Base-by-base conservation (phyloP, 2,329 filamentous ascomycete species). In the Sclerotinia sclerotiorum region DNA sequence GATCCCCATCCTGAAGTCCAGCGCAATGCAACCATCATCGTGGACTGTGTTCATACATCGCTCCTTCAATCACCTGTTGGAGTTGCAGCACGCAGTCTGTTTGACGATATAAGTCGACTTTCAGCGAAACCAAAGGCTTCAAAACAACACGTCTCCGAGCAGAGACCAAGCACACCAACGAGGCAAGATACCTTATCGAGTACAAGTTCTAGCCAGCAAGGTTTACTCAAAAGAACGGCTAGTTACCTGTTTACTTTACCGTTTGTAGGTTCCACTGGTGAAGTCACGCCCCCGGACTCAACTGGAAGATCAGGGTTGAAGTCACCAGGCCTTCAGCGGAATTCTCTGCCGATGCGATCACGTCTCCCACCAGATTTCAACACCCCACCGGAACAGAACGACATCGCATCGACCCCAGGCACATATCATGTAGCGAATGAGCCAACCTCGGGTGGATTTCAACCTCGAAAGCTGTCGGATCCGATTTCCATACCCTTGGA, bases 1-100 rank as follows among this genome's bases (percentile, higher is more conserved):
- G 95, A 99, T 77, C 94, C 95, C 52, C 94, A 97, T 76, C 93
- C 94, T 1, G 94, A 98, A 76, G 92, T 98, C 46, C 91, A 96
- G 71, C 86, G 90, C 72, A 91, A 95, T 77, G 94, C 93, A 13
- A 89, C 88, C 7, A 84, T 90, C n/a, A 88, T 98, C 56, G 87
- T 97, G 42, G 95, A 99, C 78, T 92, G 90, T 75, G 85, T 98
- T 35, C 89, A 97, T 76, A 85, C 90, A 63, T 86, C 88, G 0
- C 83, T 99, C 17, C 81, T 97, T 7, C 86, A 90, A 63, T 97
- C 94, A 0, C 85, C 90, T 1, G 84, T 97, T 57, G 91, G 90
- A 13, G 81, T 84, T 10, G 84, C 90, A 69, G 89, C 92, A 5
- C 89, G 93, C 72, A 82, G 81, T 32, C 80, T 94, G 42, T 90